phyloP scores from a whole-genome alignment of 1,139 yeast species.

The Debaryomyces robertsiae region DNA sequence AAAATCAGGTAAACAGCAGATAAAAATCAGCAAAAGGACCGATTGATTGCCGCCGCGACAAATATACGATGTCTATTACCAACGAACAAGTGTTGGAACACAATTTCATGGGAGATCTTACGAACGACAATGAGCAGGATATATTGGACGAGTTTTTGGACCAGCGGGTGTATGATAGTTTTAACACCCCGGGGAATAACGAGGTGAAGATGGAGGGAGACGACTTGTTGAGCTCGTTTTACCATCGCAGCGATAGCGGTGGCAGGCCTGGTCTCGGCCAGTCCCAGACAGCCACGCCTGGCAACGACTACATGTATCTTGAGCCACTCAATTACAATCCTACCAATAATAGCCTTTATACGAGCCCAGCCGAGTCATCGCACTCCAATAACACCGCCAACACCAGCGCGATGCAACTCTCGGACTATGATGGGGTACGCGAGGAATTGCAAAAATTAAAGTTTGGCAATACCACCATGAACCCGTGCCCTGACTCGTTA shows the following conservation, averaged over 20 bases:
- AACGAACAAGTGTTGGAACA: constrained; percentile 17
- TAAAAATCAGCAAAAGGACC: too few species aligned
- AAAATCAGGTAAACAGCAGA: too few species aligned
- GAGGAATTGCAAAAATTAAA: constrained; percentile 56
- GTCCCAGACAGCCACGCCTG: constrained; percentile 15
- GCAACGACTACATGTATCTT: constrained; percentile 26
- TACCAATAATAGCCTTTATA: constrained; percentile 4
- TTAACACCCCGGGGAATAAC: constrained; percentile 26
- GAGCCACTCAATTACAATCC: constrained; percentile 17
- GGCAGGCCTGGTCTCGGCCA: constrained; percentile 2
- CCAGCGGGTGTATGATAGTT: constrained; percentile 52
- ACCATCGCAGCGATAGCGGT: constrained; percentile 8
- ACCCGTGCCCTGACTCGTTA: constrained; percentile 39
- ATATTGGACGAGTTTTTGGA: constrained; percentile 60
- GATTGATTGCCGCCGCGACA: constrained; percentile 2
- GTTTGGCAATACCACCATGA: constrained; percentile 53
- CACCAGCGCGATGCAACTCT: constrained; percentile 19
- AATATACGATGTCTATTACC: constrained; percentile 12
- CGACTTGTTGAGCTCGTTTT: constrained; percentile 21
- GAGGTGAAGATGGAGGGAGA: constrained; percentile 19
- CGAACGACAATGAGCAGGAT: constrained; percentile 36
- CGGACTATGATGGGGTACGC: constrained; percentile 51
- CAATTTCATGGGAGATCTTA: constrained; percentile 13
- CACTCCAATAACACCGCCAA: constrained; percentile 8
- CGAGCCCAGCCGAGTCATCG: constrained; percentile 4